These are phyloP conservation scores for Arthroderma uncinatum DNA, from an alignment of 2,329 filamentous ascomycete species.

Conservation along the genomic window DNA sequence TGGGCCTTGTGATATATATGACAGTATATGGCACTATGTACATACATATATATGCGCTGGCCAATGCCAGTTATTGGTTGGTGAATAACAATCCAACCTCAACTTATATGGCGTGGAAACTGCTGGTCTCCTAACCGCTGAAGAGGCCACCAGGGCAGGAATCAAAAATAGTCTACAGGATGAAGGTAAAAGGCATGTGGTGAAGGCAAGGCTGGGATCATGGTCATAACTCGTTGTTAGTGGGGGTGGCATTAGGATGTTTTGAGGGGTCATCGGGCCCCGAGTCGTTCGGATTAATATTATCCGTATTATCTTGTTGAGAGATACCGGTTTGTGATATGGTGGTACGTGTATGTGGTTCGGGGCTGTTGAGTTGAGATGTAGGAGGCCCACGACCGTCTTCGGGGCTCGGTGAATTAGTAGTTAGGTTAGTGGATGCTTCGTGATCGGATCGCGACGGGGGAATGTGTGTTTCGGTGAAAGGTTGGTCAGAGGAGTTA, in stretches of 20 bases:
- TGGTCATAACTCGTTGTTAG: neutral
- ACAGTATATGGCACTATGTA: neutral
- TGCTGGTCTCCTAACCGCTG: neutral
- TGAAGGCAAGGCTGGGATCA: neutral
- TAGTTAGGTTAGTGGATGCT: neutral
- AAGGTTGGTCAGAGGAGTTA: neutral
- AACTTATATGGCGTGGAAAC: neutral
- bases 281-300: neutral
- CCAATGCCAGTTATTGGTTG: neutral
- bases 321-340: neutral
- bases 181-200: neutral
- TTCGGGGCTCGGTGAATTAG: neutral
- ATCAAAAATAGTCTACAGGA: constrained; percentile 1
- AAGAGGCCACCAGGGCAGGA: neutral
- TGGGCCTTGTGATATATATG: neutral
- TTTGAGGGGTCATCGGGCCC: neutral
- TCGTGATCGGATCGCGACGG: neutral
- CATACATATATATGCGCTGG: neutral
- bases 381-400: neutral
- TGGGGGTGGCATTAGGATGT: neutral
- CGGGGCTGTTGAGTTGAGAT: neutral
- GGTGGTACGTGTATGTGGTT: neutral
- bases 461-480: neutral
- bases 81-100: neutral
- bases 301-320: too few species aligned